Conservation (phyloP, 768 basidiomycete genomes). For the Candolleomyces eurysporus region DNA sequence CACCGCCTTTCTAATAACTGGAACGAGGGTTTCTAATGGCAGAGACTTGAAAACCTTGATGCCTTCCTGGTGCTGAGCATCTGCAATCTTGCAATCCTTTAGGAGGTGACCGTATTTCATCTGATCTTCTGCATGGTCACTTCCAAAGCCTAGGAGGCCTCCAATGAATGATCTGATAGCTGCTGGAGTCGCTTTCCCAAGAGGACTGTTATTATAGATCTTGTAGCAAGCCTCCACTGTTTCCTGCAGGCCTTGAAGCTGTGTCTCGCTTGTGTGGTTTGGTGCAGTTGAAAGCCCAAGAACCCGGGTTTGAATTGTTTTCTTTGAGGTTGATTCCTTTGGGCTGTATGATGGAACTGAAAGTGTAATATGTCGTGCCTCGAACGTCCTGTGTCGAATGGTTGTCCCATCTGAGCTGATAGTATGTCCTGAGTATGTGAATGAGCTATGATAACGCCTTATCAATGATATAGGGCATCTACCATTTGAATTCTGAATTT, state of each 20-base stretch:
- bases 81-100: too few species aligned
- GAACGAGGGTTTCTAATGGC: too few species aligned
- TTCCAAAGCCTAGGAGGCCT: background rate
- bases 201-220: background rate
- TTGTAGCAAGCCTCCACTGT: background rate
- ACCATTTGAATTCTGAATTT: background rate
- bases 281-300: constrained; percentile 10
- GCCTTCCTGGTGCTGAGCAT: too few species aligned
- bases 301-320: background rate
- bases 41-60: too few species aligned
- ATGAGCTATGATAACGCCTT: too few species aligned
- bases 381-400: constrained; percentile 15
- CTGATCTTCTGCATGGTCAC: too few species aligned
- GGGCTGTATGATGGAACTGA: constrained; percentile 1
- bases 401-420: constrained; percentile 20
- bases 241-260: background rate
- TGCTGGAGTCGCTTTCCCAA: too few species aligned
- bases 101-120: background rate
- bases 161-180: background rate
- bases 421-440: too few species aligned
- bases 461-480: too few species aligned
- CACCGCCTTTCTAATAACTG: too few species aligned
- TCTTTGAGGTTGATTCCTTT: background rate
- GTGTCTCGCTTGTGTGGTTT: constrained; percentile 18
- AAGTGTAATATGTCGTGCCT: constrained; percentile 16